These are phyloP conservation scores for Eleusine coracana DNA, from an alignment of 176 grass and related monocot genomes.

Conservation along the genomic window DNA sequence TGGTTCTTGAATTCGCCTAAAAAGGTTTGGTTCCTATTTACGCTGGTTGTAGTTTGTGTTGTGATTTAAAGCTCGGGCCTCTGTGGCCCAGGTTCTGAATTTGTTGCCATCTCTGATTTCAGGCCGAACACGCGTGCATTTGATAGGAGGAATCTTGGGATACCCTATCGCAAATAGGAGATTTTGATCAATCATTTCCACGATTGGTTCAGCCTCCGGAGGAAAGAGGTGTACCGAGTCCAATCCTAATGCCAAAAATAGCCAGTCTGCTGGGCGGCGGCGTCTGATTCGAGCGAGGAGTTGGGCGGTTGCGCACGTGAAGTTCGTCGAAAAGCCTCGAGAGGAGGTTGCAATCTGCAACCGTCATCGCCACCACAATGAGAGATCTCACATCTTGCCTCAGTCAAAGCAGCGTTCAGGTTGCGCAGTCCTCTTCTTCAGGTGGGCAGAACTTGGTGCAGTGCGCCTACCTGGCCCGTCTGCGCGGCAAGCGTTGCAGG, in stretches of 20 bases:
- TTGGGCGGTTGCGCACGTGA: constrained; percentile 15
- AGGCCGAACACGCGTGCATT: neutral
- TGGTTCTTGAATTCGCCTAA: neutral
- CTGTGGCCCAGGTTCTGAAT: constrained; percentile 11
- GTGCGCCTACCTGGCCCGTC: constrained; percentile 48
- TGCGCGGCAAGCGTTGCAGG: constrained; percentile 41
- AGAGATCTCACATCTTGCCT: constrained; percentile 65
- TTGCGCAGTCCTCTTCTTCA: constrained; percentile 44
- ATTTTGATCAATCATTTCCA: neutral
- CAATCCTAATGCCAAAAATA: constrained; percentile 12
- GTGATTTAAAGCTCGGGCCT: neutral
- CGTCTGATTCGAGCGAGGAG: neutral
- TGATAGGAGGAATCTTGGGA: constrained; percentile 1
- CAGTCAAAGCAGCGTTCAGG: constrained; percentile 54
- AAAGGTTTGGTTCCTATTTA: constrained; percentile 8
- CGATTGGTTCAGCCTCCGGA: neutral
- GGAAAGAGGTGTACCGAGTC: neutral
- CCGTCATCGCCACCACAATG: constrained; percentile 33
- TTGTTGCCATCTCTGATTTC: constrained; percentile 22
- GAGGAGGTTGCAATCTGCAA: neutral
- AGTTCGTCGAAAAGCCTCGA: constrained; percentile 50
- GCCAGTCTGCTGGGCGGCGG: neutral
- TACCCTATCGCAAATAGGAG: neutral
- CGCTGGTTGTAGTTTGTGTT: neutral
- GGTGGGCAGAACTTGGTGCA: constrained; percentile 52